Percentiles rank a stretch among this genome's conserved stretches.
phyloP scores from a whole-genome alignment of 192 early-diverging fungal species.

The Funneliformis geosporum region DNA sequence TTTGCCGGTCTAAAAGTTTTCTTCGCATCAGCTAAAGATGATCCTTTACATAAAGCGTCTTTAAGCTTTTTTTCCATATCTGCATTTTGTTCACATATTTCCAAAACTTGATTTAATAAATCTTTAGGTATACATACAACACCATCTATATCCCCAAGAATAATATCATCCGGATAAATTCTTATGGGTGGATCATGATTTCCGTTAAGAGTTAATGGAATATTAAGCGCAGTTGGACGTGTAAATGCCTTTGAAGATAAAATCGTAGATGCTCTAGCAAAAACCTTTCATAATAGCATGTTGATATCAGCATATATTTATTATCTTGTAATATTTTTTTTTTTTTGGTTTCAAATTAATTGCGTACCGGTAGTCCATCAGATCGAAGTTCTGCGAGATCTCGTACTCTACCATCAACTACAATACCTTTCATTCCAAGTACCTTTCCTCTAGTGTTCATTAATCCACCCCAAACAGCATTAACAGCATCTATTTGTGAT shows the following conservation, averaged over 20 bases:
- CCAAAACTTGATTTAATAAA: constrained; percentile 46
- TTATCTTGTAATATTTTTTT: not conserved
- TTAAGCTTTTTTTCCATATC: constrained; percentile 55
- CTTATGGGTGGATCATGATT: constrained; percentile 44
- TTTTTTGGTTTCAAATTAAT: too few species aligned
- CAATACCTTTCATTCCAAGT: constrained; percentile 50
- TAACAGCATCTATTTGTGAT: constrained; percentile 39
- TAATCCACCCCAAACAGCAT: constrained; percentile 63
- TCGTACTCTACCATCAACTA: constrained; percentile 56
- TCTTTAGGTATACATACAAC: constrained; percentile 55
- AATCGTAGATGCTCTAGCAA: constrained; percentile 53
- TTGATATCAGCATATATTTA: not conserved
- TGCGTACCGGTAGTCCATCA: constrained; percentile 49
- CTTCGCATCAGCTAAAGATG: constrained; percentile 50
- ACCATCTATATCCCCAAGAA: constrained; percentile 58
- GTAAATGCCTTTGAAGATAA: constrained; percentile 50
- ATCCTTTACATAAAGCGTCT: constrained; percentile 49
- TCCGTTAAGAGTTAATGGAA: constrained; percentile 48
- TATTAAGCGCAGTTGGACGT: constrained; percentile 47
- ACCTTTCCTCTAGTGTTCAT: constrained; percentile 57
- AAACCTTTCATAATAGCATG: constrained; percentile 45
- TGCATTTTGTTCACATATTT: constrained; percentile 47
- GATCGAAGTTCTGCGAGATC: constrained; percentile 57
- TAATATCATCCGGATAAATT: constrained; percentile 55
- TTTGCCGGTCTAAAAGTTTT: too few species aligned